phyloP scores from a whole-genome alignment of 164 flowering plant species.

The Kalanchoe fedtschenkoi region DNA sequence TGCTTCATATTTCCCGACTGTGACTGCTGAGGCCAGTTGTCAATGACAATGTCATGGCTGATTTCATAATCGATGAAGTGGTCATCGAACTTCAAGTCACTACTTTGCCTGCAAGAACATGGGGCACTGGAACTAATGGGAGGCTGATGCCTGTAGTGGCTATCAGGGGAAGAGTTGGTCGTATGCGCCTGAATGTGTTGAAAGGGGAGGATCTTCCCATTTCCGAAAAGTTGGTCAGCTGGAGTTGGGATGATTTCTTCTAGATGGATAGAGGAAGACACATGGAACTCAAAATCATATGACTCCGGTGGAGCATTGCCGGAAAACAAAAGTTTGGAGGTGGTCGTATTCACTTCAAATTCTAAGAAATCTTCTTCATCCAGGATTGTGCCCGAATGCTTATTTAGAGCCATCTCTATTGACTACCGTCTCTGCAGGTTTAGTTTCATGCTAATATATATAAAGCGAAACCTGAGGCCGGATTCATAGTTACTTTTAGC shows the following conservation, averaged over 20 bases:
- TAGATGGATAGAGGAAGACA: constrained; percentile 30
- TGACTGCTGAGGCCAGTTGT: neutral
- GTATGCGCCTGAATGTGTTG: neutral
- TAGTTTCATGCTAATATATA: neutral
- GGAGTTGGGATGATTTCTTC: constrained; percentile 39
- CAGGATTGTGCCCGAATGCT: constrained; percentile 9
- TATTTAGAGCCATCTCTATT: neutral
- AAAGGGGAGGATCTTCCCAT: constrained; percentile 57
- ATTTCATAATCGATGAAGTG: neutral
- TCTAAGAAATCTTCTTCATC: constrained; percentile 47
- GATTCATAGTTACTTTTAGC: too few relatives aligned
- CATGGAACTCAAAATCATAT: constrained; percentile 87
- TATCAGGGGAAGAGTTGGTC: neutral
- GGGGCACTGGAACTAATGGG: neutral
- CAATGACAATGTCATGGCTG: neutral
- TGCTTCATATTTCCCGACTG: neutral
- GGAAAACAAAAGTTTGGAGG: constrained; percentile 10
- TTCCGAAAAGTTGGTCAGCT: constrained; percentile 91
- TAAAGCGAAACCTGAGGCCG: neutral
- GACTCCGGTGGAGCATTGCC: constrained; percentile 22
- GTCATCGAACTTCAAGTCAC: constrained; percentile 1
- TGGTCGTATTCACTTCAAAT: constrained; percentile 33
- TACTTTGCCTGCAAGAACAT: neutral
- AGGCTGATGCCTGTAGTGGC: neutral
- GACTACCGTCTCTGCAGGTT: neutral